These are phyloP conservation scores for Sclerotinia borealis DNA, from an alignment of 2,329 filamentous ascomycete species.

Conservation along the genomic window DNA sequence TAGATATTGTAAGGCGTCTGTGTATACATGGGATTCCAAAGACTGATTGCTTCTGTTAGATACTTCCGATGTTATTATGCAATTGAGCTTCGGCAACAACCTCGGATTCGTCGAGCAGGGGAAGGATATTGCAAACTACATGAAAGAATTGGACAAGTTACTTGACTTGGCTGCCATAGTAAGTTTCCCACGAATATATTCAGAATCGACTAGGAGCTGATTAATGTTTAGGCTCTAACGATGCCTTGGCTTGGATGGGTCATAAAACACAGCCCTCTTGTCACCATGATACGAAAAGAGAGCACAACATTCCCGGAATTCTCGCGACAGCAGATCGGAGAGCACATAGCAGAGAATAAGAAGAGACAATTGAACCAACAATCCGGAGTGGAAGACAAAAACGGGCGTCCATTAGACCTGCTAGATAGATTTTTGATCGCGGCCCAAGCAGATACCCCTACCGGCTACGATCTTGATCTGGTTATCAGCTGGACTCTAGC, in stretches of 20 bases:
- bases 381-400: not conserved
- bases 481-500: not conserved
- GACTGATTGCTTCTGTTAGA: too few species aligned
- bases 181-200: not conserved
- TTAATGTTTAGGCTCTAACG: not conserved
- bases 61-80: slow-evolving; percentile 16
- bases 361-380: not conserved
- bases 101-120: slow-evolving; percentile 17
- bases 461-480: not conserved
- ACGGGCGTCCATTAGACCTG: not conserved
- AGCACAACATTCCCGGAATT: not conserved
- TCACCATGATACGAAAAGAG: not conserved
- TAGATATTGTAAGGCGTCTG: not conserved
- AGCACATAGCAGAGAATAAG: not conserved
- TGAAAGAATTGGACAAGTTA: not conserved
- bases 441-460: not conserved
- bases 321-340: not conserved
- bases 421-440: not conserved
- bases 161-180: not conserved
- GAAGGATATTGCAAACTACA: slow-evolving; percentile 6
- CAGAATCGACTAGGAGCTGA: not conserved
- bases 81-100: slow-evolving; percentile 10
- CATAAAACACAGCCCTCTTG: not conserved
- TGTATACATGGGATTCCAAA: not conserved
- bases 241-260: not conserved